Conservation (phyloP, 176 grass and related monocot genomes). For the Aegilops tauschii region DNA sequence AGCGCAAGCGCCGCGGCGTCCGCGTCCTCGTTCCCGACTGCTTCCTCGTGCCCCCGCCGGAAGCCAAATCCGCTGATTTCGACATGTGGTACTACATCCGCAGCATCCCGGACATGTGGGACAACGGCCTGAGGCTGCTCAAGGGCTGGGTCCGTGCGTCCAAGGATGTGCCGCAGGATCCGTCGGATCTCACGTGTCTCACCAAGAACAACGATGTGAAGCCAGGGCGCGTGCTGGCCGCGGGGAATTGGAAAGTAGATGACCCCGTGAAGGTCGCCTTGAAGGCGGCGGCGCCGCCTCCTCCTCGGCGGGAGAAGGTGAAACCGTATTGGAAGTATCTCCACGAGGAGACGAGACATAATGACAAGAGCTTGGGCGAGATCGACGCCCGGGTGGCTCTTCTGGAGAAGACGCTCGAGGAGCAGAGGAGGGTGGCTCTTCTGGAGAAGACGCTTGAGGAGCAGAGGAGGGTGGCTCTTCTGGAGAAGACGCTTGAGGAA, state of each 20-base stretch:
- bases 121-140: slow-evolving; percentile 14
- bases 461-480: not conserved
- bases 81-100: slow-evolving; percentile 40
- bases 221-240: not conserved
- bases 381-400: not conserved
- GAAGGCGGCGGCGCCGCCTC: not conserved
- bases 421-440: not conserved
- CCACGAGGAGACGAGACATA: not conserved
- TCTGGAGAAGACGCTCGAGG: slow-evolving; percentile 16
- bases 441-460: slow-evolving; percentile 22
- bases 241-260: slow-evolving; percentile 16
- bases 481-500: too few species aligned
- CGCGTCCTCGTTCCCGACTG: not conserved
- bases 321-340: slow-evolving; percentile 21
- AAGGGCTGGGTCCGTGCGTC: not conserved
- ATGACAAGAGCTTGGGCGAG: slow-evolving; percentile 32
- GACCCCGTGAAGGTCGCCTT: slow-evolving; percentile 32
- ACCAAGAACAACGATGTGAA: slow-evolving; percentile 23
- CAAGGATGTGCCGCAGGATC: not conserved
- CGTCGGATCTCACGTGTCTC: slow-evolving; percentile 29
- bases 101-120: not conserved
- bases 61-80: not conserved
- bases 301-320: not conserved
- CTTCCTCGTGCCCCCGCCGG: not conserved
- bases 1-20: not conserved